Evolutionary conservation across 371 early-diverging fungal genomes (phyloP).

Genomic region (Mucor circinelloides): DNA sequence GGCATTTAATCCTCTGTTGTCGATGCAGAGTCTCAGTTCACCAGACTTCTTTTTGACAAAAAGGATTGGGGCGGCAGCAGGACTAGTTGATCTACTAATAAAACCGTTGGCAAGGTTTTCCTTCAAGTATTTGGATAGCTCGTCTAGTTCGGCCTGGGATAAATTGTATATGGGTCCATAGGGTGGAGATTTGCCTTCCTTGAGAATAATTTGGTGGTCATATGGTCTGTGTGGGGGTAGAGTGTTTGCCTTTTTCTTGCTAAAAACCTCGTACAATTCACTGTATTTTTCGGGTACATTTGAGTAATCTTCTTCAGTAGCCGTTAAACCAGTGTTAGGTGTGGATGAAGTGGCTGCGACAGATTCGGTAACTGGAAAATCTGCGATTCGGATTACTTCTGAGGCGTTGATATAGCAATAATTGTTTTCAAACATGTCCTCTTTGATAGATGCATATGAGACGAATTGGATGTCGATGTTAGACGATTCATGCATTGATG

Average conservation of each 20-base stretch:
- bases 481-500: too few species aligned
- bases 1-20: too few species aligned
- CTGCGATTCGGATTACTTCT: too few species aligned
- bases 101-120: conserved; percentile 30
- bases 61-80: conserved; percentile 50
- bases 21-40: too few species aligned
- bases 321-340: too few species aligned
- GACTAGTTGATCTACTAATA: conserved; percentile 43
- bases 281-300: background rate
- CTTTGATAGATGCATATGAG: too few species aligned
- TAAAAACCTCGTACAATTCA: background rate
- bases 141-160: background rate
- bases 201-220: background rate
- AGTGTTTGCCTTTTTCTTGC: background rate
- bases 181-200: background rate
- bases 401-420: too few species aligned
- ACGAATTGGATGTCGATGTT: too few species aligned
- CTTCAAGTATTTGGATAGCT: background rate
- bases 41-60: conserved; percentile 63
- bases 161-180: background rate
- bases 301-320: too few species aligned
- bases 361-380: too few species aligned
- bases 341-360: too few species aligned
- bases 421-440: too few species aligned
- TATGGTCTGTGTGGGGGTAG: conserved; percentile 2